These are phyloP conservation scores for Fusarium sp. DNA, from an alignment of 2,329 filamentous ascomycete genomes.

Conservation along the genomic window DNA sequence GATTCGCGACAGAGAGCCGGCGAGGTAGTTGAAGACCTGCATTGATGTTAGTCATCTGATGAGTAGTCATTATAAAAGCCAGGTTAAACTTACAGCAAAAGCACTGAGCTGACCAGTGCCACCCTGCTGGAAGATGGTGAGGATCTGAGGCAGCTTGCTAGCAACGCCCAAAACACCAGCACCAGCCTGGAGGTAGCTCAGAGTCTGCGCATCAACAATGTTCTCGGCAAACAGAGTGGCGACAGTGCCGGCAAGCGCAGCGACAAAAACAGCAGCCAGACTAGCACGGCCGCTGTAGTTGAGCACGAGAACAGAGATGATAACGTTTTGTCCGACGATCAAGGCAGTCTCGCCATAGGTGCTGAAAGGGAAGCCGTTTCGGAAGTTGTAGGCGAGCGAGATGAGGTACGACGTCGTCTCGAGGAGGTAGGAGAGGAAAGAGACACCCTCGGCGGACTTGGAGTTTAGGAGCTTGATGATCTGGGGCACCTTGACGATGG, in stretches of 20 bases:
- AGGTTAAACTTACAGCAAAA: conserved; percentile 80
- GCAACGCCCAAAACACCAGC: conserved; percentile 87
- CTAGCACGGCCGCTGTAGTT: conserved; percentile 80
- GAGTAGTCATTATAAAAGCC: fast-evolving
- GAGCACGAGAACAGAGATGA: conserved; percentile 89
- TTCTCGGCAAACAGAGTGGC: conserved; percentile 79
- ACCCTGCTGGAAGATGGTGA: conserved; percentile 86
- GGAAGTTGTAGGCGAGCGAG: conserved; percentile 90
- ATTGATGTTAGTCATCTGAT: conserved; percentile 4
- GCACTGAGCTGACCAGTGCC: conserved; percentile 96
- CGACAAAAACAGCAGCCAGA: conserved; percentile 83
- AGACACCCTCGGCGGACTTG: conserved; percentile 85
- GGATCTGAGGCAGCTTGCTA: conserved; percentile 95
- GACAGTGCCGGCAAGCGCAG: conserved; percentile 77
- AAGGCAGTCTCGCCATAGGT: conserved; percentile 96
- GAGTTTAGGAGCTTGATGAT: conserved; percentile 91
- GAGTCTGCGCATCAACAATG: conserved; percentile 74
- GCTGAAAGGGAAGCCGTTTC: conserved; percentile 93
- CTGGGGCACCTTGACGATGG: conserved; percentile 96
- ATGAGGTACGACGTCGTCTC: conserved; percentile 92
- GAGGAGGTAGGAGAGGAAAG: conserved; percentile 91
- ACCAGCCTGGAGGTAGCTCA: conserved; percentile 85
- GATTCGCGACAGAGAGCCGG: conserved; percentile 92
- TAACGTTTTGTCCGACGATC: conserved; percentile 92
- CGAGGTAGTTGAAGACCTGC: conserved; percentile 98